phyloP scores from a whole-genome alignment of 805 yeast species.

The Ogataea parapolymorpha region DNA sequence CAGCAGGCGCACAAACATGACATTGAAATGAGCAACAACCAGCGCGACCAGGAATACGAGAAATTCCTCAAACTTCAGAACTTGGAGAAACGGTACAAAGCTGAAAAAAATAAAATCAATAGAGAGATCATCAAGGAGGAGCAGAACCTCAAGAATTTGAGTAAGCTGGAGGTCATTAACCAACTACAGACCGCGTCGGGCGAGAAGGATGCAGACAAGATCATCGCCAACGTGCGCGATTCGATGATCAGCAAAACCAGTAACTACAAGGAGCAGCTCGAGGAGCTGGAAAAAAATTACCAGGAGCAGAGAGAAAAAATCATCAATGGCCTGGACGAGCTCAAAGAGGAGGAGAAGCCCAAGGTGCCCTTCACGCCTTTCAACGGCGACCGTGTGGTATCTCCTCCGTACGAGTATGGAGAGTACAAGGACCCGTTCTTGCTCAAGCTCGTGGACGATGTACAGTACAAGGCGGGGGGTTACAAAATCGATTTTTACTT shows the following conservation, averaged over 20 bases:
- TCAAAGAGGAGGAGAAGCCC: conserved; percentile 28
- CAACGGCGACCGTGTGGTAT: conserved; percentile 75
- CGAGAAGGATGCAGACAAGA: conserved; percentile 38
- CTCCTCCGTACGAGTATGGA: conserved; percentile 44
- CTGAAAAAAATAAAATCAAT: conserved; percentile 65
- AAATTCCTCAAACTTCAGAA: conserved; percentile 61
- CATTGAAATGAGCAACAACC: conserved; percentile 72
- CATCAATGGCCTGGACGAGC: conserved; percentile 23
- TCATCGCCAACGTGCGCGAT: conserved; percentile 49
- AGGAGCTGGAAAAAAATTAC: conserved; percentile 33
- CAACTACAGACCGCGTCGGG: conserved; percentile 39
- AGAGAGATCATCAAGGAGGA: conserved; percentile 55
- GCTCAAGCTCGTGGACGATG: conserved; percentile 39
- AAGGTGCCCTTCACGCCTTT: conserved; percentile 85
- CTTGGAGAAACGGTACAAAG: conserved; percentile 64
- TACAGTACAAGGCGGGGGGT: conserved; percentile 81
- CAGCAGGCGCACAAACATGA: conserved; percentile 71
- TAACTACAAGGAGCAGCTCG: conserved; percentile 58
- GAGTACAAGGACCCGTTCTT: conserved; percentile 63
- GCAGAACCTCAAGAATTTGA: conserved; percentile 38
- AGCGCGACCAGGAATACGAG: conserved; percentile 68
- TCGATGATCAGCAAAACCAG: conserved; percentile 60
- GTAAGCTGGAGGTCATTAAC: conserved; percentile 55
- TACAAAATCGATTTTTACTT: conserved; percentile 69
- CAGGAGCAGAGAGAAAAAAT: conserved; percentile 29